Conservation (phyloP, 2,329 filamentous ascomycete genomes). For the Tolypocladium pustulatum region DNA sequence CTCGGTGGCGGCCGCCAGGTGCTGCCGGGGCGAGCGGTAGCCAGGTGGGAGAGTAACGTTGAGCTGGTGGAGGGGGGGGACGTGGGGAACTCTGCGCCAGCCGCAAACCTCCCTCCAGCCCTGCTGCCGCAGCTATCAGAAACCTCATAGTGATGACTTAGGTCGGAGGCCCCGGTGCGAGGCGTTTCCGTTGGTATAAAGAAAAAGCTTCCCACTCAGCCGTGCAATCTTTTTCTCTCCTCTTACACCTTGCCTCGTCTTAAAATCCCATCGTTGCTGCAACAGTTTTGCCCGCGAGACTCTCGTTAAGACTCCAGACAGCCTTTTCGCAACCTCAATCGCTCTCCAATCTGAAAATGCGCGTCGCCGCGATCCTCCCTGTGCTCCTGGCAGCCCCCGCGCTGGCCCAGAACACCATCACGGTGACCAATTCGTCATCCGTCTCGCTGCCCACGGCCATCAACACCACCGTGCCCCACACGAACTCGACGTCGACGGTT, state of each 20-base stretch:
- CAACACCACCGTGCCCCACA: neutral
- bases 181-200: neutral
- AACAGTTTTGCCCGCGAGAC: neutral
- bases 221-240: neutral
- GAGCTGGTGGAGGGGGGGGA: neutral
- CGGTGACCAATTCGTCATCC: neutral
- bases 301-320: neutral
- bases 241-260: neutral
- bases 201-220: neutral
- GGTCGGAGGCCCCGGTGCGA: neutral
- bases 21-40: neutral
- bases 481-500: neutral
- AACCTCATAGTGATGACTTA: neutral
- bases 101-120: neutral
- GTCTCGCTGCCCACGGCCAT: neutral
- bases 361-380: constrained; percentile 6
- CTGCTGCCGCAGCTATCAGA: neutral
- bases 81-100: neutral
- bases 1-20: neutral
- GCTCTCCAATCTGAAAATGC: constrained; percentile 7
- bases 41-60: neutral
- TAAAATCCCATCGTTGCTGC: neutral
- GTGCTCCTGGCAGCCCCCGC: constrained; percentile 7
- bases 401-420: neutral
- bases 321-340: neutral